These are phyloP conservation scores for Aspergillus arachidicola DNA, from an alignment of 2,329 filamentous ascomycete species.

Conservation along the genomic window DNA sequence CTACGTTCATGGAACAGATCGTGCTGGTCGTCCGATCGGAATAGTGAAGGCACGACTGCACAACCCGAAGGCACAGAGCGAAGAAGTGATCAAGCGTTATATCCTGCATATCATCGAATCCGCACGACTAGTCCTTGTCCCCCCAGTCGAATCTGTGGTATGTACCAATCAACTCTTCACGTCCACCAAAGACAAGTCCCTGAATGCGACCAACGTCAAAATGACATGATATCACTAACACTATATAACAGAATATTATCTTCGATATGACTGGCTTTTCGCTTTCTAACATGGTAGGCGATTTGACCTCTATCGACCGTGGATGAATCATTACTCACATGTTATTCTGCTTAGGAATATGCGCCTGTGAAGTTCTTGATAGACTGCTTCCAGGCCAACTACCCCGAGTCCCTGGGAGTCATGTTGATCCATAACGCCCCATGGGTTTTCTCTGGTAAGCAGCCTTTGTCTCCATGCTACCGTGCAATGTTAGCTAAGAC, in stretches of 20 bases:
- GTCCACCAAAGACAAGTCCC: not conserved
- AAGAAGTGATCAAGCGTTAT: not conserved
- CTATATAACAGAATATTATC: not conserved
- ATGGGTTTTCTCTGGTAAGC: conserved; percentile 57
- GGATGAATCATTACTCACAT: not conserved
- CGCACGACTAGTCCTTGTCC: not conserved
- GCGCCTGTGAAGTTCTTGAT: conserved; percentile 97
- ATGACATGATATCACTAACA: not conserved
- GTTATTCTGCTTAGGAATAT: conserved; percentile 65
- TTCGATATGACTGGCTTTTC: not conserved
- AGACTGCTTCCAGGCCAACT: conserved; percentile 96
- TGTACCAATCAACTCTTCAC: not conserved
- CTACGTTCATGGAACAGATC: not conserved
- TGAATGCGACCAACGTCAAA: not conserved
- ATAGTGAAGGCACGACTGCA: not conserved
- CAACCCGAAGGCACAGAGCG: not conserved
- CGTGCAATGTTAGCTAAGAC: not conserved
- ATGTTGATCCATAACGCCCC: conserved; percentile 92
- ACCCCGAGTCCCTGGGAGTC: conserved; percentile 86
- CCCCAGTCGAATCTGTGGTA: not conserved
- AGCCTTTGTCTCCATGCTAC: no score
- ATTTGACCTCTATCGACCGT: not conserved
- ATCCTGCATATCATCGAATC: not conserved
- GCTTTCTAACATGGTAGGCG: not conserved
- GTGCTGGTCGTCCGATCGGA: not conserved